Conservation (phyloP, 495 filamentous ascomycete species). For the Lophium mytilinum region DNA sequence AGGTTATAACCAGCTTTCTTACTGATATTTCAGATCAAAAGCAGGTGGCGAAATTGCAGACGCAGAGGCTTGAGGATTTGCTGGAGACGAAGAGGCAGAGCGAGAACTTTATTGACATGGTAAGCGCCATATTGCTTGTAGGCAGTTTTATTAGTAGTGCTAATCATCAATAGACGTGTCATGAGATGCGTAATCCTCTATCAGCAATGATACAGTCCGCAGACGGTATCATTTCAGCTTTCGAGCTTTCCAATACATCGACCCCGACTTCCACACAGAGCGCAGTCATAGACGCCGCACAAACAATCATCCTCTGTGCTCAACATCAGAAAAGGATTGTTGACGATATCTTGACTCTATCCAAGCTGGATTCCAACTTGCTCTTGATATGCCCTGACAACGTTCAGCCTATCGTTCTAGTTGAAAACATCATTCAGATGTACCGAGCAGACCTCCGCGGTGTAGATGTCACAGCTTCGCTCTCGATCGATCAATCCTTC, state of each 20-base stretch:
- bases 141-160: not conserved
- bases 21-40: slow-evolving; percentile 27
- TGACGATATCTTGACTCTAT: slow-evolving; percentile 30
- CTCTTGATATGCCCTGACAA: slow-evolving; percentile 19
- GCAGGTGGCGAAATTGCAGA: slow-evolving; percentile 19
- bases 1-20: slow-evolving; percentile 11
- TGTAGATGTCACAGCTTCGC: slow-evolving; percentile 11
- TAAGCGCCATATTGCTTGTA: no score
- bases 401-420: slow-evolving; percentile 14
- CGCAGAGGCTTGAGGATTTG: slow-evolving; percentile 25
- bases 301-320: slow-evolving; percentile 28
- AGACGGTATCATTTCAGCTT: slow-evolving; percentile 22
- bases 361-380: slow-evolving; percentile 30
- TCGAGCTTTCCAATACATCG: not conserved
- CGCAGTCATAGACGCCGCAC: slow-evolving; percentile 18
- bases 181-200: slow-evolving; percentile 34
- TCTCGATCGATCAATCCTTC: slow-evolving; percentile 18
- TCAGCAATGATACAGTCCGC: slow-evolving; percentile 30
- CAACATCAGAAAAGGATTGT: slow-evolving; percentile 30
- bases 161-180: not conserved
- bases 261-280: not conserved
- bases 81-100: slow-evolving; percentile 25
- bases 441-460: slow-evolving; percentile 27
- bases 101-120: slow-evolving; percentile 15
- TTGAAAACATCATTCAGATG: slow-evolving; percentile 23